Conservation (phyloP, 2,329 filamentous ascomycete species). For the Trichoderma hamatum region DNA sequence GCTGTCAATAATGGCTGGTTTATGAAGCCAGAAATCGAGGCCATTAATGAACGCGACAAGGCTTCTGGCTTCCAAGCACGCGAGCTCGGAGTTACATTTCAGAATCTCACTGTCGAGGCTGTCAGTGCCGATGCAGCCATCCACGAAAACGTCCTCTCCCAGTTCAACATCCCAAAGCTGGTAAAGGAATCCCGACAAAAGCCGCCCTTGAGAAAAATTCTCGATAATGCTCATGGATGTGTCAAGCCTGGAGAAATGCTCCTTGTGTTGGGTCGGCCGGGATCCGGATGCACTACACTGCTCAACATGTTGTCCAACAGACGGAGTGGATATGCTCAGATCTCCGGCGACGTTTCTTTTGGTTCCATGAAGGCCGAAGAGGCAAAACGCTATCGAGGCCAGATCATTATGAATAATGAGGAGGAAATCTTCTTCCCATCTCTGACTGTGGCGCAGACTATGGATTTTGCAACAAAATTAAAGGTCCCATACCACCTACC, state of each 20-base stretch:
- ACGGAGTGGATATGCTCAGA: constrained; percentile 58
- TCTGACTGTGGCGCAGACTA: constrained; percentile 70
- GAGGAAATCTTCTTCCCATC: constrained; percentile 68
- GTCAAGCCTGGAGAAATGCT: constrained; percentile 75
- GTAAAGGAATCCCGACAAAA: constrained; percentile 57
- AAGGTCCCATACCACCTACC: constrained; percentile 58
- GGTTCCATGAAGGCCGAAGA: constrained; percentile 54
- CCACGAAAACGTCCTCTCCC: constrained; percentile 66
- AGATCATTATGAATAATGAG: constrained; percentile 72
- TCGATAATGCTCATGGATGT: constrained; percentile 67
- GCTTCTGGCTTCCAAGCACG: constrained; percentile 51
- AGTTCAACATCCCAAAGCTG: constrained; percentile 59
- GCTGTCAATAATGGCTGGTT: constrained; percentile 45
- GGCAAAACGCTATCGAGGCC: constrained; percentile 54
- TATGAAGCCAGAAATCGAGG: constrained; percentile 52
- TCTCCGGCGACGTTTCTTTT: constrained; percentile 62
- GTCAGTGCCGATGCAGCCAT: constrained; percentile 63
- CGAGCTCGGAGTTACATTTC: constrained; percentile 66
- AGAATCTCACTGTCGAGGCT: constrained; percentile 64
- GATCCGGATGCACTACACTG: constrained; percentile 70
- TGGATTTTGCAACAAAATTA: constrained; percentile 68
- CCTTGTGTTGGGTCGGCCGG: constrained; percentile 68
- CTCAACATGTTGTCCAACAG: constrained; percentile 71
- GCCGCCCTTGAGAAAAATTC: constrained; percentile 64
- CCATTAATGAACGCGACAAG: constrained; percentile 47